Percentiles rank a stretch among this genome's conserved stretches.
Conservation (phyloP, 257 asterid species). For the Catharanthus roseus region DNA sequence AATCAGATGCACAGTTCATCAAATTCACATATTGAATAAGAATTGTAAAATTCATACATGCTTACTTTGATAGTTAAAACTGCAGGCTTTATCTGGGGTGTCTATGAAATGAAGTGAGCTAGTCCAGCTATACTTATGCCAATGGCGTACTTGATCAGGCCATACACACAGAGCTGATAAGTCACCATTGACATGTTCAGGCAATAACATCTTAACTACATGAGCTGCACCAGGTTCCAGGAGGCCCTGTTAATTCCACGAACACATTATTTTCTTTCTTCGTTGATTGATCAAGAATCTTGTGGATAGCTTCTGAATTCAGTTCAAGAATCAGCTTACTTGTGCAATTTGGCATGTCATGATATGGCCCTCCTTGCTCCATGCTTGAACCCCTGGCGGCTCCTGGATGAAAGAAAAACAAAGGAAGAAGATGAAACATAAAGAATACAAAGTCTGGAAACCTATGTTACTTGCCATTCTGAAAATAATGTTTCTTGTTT, state of each 20-base stretch:
- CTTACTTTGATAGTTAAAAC: constrained; percentile 62
- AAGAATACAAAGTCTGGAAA: constrained; percentile 16
- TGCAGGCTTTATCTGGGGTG: constrained; percentile 86
- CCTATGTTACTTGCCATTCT: constrained; percentile 20
- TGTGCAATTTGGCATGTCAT: constrained; percentile 90
- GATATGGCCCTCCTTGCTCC: constrained; percentile 91
- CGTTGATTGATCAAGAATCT: no score
- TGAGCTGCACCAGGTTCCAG: constrained; percentile 58
- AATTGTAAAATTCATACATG: neutral
- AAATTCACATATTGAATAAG: neutral
- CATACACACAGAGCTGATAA: constrained; percentile 75
- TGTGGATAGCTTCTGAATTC: no score
- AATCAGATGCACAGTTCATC: neutral
- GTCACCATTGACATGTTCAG: constrained; percentile 63
- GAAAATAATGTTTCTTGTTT: neutral
- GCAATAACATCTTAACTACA: constrained; percentile 66
- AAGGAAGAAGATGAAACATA: constrained; percentile 22
- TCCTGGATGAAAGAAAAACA: constrained; percentile 32
- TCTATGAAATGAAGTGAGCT: constrained; percentile 92
- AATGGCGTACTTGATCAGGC: constrained; percentile 94
- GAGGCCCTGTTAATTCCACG: constrained; percentile 37
- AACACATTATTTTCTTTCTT: neutral
- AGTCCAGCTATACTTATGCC: constrained; percentile 85
- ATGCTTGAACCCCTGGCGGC: constrained; percentile 48
- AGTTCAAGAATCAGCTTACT: constrained; percentile 47